These are phyloP conservation scores for Helicostylum pulchrum DNA, from an alignment of 192 early-diverging fungal genomes.

Conservation along the genomic window DNA sequence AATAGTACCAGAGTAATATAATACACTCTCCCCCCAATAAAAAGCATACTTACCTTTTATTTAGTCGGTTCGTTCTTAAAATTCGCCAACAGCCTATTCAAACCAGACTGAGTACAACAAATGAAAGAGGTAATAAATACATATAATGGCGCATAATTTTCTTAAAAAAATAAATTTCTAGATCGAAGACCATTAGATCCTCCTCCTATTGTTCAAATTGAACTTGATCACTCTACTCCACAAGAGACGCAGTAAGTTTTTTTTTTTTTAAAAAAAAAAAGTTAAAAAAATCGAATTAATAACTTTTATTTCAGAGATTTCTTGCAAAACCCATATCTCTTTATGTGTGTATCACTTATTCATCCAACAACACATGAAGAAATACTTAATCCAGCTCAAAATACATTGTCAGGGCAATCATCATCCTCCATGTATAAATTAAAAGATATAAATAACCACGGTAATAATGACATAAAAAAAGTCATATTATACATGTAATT, in stretches of 20 bases:
- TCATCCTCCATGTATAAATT: conserved; percentile 84
- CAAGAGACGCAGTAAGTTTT: conserved; percentile 22
- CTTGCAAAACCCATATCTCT: conserved; percentile 83
- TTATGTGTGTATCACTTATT: conserved; percentile 91
- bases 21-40: not conserved
- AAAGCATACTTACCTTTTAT: not conserved
- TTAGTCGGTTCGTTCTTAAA: conserved; percentile 15
- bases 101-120: conserved; percentile 29
- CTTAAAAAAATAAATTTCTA: conserved; percentile 1
- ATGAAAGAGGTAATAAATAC: conserved; percentile 30
- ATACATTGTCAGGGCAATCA: conserved; percentile 84
- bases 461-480: conserved; percentile 17
- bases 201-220: conserved; percentile 32
- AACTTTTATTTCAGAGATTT: conserved; percentile 25
- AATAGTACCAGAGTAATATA: conserved; percentile 12
- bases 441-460: conserved; percentile 73
- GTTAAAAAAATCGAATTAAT: not conserved
- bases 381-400: conserved; percentile 64
- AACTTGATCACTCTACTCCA: conserved; percentile 1
- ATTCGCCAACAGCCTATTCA: conserved; percentile 30
- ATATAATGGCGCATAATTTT: not conserved
- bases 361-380: conserved; percentile 71
- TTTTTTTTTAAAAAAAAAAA: not conserved
- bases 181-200: conserved; percentile 31
- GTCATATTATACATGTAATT: not conserved